Evolutionary conservation across 805 yeast species (phyloP), one percentile per base, ranked within the genome.

Genomic region (Starmera dryadoides): DNA sequence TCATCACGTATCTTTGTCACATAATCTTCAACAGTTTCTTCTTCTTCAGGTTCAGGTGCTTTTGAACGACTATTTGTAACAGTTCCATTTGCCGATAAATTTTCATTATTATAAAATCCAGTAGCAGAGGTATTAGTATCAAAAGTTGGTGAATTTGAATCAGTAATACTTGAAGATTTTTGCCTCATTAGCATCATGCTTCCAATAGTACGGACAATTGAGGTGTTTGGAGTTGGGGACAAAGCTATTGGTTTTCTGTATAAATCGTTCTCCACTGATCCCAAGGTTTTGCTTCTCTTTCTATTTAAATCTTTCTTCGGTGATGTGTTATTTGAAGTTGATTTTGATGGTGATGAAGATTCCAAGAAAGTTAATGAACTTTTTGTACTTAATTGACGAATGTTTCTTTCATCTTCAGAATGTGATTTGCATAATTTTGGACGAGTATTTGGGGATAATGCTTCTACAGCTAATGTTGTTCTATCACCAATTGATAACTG

Each of bases 381-480:
- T 17, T 30, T 30, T 15, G 19, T 12, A 17, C 32, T 30, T 11
- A 16, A 16, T 9, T 11, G 17, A 16, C 17, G 17, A 16, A 16
- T 25, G 12, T 9, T 12, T 30, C 19, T 30, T 17, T 30, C 32
- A 11, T 30, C 29, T 42, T 30, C 38, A 17, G 34, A 36, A 30
- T 30, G 38, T 4, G 38, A 36, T 22, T 36, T 36, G 8, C 23
- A 30, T 16, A 30, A 17, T 14, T 16, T 36, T 22, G 34, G 34
- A 16, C 34, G 37, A 25, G n/a, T 25, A 25, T 30, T 8, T 17
- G 17, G 32, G 10, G 32, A 30, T 30, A 17, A 30, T 15, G 10
- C 49, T 45, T 42, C 93, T 64, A 98, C 93, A 85, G 95, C 91
- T 39, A 98, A 93, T 69, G 98, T 97, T 43, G 98, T 91, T 61